These are phyloP conservation scores for Jatropha curcas DNA, from an alignment of 345 rosid genomes.

Conservation along the genomic window DNA sequence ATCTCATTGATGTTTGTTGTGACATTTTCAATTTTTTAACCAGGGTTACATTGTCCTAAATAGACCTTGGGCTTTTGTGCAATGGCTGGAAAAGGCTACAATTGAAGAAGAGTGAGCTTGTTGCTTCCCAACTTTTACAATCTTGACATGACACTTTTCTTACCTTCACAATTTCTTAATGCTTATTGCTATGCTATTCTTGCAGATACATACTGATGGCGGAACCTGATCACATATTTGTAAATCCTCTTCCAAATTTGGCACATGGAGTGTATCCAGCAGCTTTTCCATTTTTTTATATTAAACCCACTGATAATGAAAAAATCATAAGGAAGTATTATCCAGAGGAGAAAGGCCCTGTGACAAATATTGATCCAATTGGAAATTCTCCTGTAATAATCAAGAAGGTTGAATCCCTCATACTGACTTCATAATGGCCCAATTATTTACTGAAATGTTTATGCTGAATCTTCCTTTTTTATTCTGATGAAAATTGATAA, in stretches of 20 bases:
- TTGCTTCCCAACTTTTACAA: background rate
- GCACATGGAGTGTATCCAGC: conserved; percentile 65
- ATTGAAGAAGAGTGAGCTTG: conserved; percentile 88
- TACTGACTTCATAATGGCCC: background rate
- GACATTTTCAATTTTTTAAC: background rate
- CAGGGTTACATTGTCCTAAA: conserved; percentile 95
- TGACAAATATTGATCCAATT: conserved; percentile 61
- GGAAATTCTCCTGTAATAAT: conserved; percentile 85
- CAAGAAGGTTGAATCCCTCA: conserved; percentile 45
- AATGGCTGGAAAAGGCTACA: conserved; percentile 84
- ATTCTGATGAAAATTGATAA: background rate
- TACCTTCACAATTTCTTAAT: background rate
- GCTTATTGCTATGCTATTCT: background rate
- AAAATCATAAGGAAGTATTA: conserved; percentile 57
- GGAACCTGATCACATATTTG: conserved; percentile 89
- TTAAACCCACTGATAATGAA: conserved; percentile 54
- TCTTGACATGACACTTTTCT: conserved; percentile 1
- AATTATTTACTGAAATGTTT: background rate
- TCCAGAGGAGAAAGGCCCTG: conserved; percentile 67
- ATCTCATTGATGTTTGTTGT: background rate
- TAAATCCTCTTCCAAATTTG: conserved; percentile 76
- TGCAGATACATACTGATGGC: conserved; percentile 87
- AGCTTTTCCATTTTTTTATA: conserved; percentile 88
- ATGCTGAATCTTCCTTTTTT: background rate
- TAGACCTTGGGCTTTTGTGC: conserved; percentile 98